Conservation (phyloP, 176 grass and related monocot genomes). For the Avena sativa region DNA sequence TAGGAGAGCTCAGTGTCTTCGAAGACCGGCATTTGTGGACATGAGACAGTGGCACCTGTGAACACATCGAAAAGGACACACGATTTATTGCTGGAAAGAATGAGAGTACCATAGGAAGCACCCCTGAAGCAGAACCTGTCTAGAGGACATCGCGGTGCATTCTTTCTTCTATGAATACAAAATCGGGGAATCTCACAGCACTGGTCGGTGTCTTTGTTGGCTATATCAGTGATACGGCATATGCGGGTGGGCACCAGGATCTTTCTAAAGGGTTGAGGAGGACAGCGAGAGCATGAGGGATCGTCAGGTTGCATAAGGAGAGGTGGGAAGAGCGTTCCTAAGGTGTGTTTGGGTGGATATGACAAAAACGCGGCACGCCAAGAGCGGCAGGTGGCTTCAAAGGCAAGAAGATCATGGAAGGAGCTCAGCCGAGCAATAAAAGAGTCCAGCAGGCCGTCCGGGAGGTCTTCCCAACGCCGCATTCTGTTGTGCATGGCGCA, state of each 20-base stretch:
- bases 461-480: neutral
- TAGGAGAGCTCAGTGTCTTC: too few relatives aligned
- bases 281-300: neutral
- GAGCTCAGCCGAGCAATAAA: neutral
- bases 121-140: conserved; percentile 29
- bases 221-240: neutral
- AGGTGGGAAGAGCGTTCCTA: neutral
- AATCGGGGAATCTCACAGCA: neutral
- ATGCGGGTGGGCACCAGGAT: neutral
- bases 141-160: neutral
- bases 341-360: neutral
- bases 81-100: too few relatives aligned
- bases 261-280: neutral
- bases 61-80: too few relatives aligned
- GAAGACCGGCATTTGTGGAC: too few relatives aligned
- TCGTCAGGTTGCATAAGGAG: neutral
- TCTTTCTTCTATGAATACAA: neutral
- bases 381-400: neutral
- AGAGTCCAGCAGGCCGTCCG: neutral
- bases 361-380: neutral
- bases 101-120: conserved; percentile 36
- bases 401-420: neutral
- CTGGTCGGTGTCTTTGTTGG: neutral
- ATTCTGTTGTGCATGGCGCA: neutral
- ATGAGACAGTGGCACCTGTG: too few relatives aligned